Evolutionary conservation across 83 land plant genomes (phyloP).

Genomic region (Isoetes engelmannii): DNA sequence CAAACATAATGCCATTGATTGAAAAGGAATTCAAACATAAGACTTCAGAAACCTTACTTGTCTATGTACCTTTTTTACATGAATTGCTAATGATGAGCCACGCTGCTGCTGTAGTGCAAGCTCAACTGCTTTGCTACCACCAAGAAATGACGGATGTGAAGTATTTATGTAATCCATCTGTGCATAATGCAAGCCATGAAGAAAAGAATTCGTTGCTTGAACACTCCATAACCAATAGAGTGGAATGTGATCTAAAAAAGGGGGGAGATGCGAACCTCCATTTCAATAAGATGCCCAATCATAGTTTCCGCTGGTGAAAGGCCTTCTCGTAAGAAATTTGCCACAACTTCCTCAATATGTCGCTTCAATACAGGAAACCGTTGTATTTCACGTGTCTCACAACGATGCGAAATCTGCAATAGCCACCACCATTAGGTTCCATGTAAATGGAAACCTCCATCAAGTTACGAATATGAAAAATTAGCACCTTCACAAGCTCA

Average conservation of each 20-base stretch:
- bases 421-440: not conserved
- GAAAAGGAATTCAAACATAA: not conserved
- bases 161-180: slow-evolving; percentile 98
- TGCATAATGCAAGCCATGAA: slow-evolving; percentile 8
- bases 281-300: slow-evolving; percentile 87
- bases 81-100: slow-evolving; percentile 30
- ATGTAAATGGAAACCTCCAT: not conserved
- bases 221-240: not conserved
- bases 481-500: slow-evolving; percentile 75
- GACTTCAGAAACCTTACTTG: not conserved
- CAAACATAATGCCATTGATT: slow-evolving; percentile 5
- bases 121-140: slow-evolving; percentile 92
- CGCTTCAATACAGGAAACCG: slow-evolving; percentile 62
- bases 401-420: slow-evolving; percentile 69
- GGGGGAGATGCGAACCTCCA: slow-evolving; percentile 58
- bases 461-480: not conserved
- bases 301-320: slow-evolving; percentile 79
- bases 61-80: not conserved
- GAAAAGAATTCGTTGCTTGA: not conserved
- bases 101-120: slow-evolving; percentile 59
- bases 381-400: slow-evolving; percentile 60
- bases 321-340: slow-evolving; percentile 68
- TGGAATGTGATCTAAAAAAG: not conserved
- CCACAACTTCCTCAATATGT: slow-evolving; percentile 71
- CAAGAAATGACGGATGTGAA: slow-evolving; percentile 90